Evolutionary conservation across 768 basidiomycete genomes (phyloP).

Genomic region (Leucocoprinus leucothites): DNA sequence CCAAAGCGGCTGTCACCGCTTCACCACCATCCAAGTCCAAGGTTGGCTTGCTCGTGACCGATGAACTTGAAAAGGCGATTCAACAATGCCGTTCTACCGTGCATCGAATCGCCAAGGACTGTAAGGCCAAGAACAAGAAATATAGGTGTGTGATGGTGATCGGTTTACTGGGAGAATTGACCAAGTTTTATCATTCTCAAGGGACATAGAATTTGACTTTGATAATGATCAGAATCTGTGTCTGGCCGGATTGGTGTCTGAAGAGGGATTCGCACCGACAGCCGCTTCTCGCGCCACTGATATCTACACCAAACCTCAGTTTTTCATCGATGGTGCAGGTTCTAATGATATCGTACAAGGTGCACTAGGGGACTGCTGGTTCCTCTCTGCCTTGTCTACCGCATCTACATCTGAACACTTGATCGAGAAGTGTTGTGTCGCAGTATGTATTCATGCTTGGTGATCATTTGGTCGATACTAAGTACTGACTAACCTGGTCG

Average conservation of each 20-base stretch:
- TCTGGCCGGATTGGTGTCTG: constrained; percentile 23
- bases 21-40: constrained; percentile 3
- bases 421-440: constrained; percentile 42
- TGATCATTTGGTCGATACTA: too few relatives aligned
- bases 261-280: constrained; percentile 20
- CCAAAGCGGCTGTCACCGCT: neutral
- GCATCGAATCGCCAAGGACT: constrained; percentile 39
- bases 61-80: constrained; percentile 43
- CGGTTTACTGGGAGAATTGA: neutral
- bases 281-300: constrained; percentile 37
- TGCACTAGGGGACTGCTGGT: constrained; percentile 51
- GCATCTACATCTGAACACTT: constrained; percentile 44
- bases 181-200: constrained; percentile 17
- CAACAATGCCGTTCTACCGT: constrained; percentile 40
- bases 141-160: constrained; percentile 37
- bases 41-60: constrained; percentile 43
- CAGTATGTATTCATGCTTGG: constrained; percentile 18
- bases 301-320: constrained; percentile 51
- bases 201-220: constrained; percentile 56
- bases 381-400: constrained; percentile 49
- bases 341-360: constrained; percentile 52
- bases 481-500: too few relatives aligned
- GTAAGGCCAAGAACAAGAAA: constrained; percentile 42
- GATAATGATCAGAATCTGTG: constrained; percentile 49
- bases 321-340: constrained; percentile 42